Evolutionary conservation across 2,329 filamentous ascomycete genomes (phyloP).

Genomic region (Scedosporium dehoogii): DNA sequence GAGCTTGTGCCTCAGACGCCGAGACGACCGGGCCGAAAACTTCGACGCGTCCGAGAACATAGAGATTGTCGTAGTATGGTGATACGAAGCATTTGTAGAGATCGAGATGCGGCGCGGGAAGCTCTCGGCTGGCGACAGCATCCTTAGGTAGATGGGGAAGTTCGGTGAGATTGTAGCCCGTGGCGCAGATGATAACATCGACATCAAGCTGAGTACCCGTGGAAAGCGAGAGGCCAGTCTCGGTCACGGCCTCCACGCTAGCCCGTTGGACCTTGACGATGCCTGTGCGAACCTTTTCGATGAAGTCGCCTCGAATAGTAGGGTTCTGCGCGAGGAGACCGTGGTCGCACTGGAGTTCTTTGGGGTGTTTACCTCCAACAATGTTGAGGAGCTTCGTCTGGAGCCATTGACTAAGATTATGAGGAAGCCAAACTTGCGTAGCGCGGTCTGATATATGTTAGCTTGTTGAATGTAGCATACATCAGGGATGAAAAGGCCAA

Average conservation of each 20-base stretch:
- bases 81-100: constrained; percentile 22
- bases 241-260: constrained; percentile 21
- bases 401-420: constrained; percentile 16
- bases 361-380: constrained; percentile 20
- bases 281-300: constrained; percentile 29
- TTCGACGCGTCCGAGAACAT: constrained; percentile 22
- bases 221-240: constrained; percentile 14
- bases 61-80: constrained; percentile 20
- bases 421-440: constrained; percentile 19
- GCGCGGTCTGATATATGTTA: constrained; percentile 13
- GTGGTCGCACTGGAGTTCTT: constrained; percentile 22
- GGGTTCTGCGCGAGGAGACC: constrained; percentile 23
- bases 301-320: constrained; percentile 28
- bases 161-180: constrained; percentile 27
- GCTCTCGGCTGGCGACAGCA: constrained; percentile 12
- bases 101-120: constrained; percentile 16
- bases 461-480: neutral
- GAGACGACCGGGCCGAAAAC: constrained; percentile 20
- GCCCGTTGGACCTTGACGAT: constrained; percentile 26
- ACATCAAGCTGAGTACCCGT: constrained; percentile 26
- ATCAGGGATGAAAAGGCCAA: neutral
- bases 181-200: constrained; percentile 32
- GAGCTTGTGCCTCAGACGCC: constrained; percentile 22
- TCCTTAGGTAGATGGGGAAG: constrained; percentile 14
- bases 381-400: constrained; percentile 20